phyloP scores from a whole-genome alignment of 768 basidiomycete genomes.

The Podaxis carcinomalis region DNA sequence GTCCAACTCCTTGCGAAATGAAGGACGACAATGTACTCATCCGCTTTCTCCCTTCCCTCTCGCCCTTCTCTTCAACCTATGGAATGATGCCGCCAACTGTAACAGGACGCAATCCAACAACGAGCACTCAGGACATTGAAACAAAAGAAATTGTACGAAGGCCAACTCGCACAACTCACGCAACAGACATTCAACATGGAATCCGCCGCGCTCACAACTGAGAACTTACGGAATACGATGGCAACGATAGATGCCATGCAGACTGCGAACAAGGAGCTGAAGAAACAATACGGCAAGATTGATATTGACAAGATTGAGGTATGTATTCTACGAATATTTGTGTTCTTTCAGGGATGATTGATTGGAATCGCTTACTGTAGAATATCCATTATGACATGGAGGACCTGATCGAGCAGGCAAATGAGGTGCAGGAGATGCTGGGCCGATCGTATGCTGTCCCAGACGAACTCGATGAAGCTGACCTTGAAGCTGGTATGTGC shows the following conservation, averaged over 20 bases:
- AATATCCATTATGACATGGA: constrained; percentile 98
- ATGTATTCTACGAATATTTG: constrained; percentile 15
- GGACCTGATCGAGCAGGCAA: constrained; percentile 92
- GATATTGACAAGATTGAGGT: constrained; percentile 99
- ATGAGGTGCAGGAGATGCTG: constrained; percentile 94
- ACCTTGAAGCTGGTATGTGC: constrained; percentile 85
- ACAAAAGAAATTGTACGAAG: constrained; percentile 96
- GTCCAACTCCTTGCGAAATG: neutral
- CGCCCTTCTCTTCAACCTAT: neutral
- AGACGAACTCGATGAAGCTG: constrained; percentile 96
- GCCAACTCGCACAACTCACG: constrained; percentile 81
- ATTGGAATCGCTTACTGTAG: constrained; percentile 32
- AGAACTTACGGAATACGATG: constrained; percentile 98
- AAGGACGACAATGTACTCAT: neutral
- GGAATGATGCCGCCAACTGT: neutral
- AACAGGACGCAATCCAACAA: constrained; percentile 85
- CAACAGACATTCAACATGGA: constrained; percentile 99
- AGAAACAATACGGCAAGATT: constrained; percentile 95
- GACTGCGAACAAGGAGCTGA: constrained; percentile 91
- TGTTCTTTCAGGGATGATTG: neutral
- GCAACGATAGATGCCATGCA: constrained; percentile 98
- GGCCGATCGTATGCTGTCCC: constrained; percentile 94
- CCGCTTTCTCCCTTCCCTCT: neutral
- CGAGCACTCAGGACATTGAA: constrained; percentile 90
- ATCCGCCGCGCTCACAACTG: constrained; percentile 91